Conservation (phyloP, 176 grass and related monocot species). For the Luzula sylvatica region DNA sequence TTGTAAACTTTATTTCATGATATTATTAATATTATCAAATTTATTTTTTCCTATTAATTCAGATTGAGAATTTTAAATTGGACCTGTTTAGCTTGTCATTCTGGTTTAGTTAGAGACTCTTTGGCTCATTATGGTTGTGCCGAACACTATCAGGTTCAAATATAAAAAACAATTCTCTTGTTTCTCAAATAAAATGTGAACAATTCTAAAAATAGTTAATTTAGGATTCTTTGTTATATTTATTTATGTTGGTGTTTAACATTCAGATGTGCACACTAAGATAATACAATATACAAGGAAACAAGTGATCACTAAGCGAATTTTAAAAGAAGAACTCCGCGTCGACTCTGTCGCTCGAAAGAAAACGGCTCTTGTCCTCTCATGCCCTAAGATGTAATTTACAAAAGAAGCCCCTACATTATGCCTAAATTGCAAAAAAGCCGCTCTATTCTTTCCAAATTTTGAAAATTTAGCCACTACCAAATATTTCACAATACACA, state of each 20-base stretch:
- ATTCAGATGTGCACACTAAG: slow-evolving; percentile 90
- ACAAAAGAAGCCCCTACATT: no score
- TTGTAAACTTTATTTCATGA: not conserved
- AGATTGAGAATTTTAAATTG: slow-evolving; percentile 62
- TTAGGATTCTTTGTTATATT: no score
- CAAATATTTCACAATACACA: no score
- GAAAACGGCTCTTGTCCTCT: slow-evolving; percentile 83
- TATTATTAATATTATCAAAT: not conserved
- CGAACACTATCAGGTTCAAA: slow-evolving; percentile 86
- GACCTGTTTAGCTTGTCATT: slow-evolving; percentile 75
- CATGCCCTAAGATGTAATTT: slow-evolving; percentile 85
- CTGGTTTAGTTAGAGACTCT: slow-evolving; percentile 78
- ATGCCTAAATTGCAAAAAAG: no score
- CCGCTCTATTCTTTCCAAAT: no score
- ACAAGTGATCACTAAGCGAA: slow-evolving; percentile 75
- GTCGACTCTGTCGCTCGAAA: slow-evolving; percentile 85
- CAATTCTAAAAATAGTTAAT: no score
- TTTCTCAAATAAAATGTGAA: not conserved
- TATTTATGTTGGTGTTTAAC: slow-evolving; percentile 4
- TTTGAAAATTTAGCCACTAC: no score
- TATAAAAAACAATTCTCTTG: slow-evolving; percentile 10
- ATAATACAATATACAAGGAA: slow-evolving; percentile 91
- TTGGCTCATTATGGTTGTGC: slow-evolving; percentile 98
- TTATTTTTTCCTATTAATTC: slow-evolving; percentile 2
- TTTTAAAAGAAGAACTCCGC: slow-evolving; percentile 54